A percentile compares a stretch with the other conserved stretches of the same genome.
These are phyloP conservation scores for Fusarium camptoceras DNA, from an alignment of 2,329 filamentous ascomycete species.

Conservation along the genomic window DNA sequence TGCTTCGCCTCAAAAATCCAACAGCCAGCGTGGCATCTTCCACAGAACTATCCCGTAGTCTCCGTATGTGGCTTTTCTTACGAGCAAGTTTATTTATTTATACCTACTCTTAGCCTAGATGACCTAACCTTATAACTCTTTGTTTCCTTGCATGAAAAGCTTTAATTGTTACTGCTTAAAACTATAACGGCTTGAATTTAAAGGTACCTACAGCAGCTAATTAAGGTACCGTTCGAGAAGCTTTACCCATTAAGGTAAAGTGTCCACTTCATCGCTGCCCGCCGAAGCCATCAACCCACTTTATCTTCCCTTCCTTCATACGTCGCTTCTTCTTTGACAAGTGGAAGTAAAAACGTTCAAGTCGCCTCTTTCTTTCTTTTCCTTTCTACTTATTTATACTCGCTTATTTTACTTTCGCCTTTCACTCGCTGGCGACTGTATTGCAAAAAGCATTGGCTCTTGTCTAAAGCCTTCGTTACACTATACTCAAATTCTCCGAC, in stretches of 20 bases:
- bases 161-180: neutral
- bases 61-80: slow-evolving; percentile 9
- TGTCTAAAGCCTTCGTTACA: slow-evolving; percentile 1
- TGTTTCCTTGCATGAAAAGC: neutral
- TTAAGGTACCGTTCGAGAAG: slow-evolving; percentile 32
- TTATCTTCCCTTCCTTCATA: slow-evolving; percentile 37
- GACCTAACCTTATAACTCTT: too few species aligned
- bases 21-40: slow-evolving; percentile 47
- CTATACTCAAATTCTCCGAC: neutral
- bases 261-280: slow-evolving; percentile 33
- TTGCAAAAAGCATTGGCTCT: neutral
- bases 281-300: slow-evolving; percentile 42
- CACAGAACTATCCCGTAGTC: neutral
- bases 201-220: neutral
- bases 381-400: neutral
- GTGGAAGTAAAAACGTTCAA: slow-evolving; percentile 8
- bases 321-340: slow-evolving; percentile 40
- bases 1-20: slow-evolving; percentile 34
- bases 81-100: slow-evolving; percentile 9
- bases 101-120: neutral
- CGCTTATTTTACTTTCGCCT: slow-evolving; percentile 7
- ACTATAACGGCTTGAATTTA: neutral
- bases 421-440: slow-evolving; percentile 32
- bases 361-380: neutral
- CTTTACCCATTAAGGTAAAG: slow-evolving; percentile 23